Evolutionary conservation across 345 rosid genomes (phyloP).

Genomic region (Rhodamnia rubescens): DNA sequence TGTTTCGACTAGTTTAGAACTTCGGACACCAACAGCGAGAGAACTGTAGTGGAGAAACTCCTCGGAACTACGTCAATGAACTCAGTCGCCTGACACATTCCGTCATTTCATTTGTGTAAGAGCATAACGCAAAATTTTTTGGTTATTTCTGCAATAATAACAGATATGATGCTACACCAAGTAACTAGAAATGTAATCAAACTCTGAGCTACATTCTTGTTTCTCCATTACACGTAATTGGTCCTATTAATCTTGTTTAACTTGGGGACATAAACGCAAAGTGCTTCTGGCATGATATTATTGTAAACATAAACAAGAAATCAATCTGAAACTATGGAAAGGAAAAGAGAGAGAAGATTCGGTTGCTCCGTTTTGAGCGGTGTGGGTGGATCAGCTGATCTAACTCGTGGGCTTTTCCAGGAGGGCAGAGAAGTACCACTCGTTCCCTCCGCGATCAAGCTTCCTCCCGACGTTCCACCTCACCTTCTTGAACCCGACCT

Average conservation of each 20-base stretch:
- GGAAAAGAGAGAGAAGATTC: background rate
- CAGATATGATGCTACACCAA: background rate
- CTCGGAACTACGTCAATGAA: too few relatives aligned
- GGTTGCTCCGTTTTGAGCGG: background rate
- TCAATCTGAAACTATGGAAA: background rate
- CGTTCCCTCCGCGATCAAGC: conserved; percentile 20
- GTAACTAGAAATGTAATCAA: background rate
- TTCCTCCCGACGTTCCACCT: conserved; percentile 36
- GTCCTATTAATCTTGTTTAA: background rate
- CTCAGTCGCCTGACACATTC: background rate
- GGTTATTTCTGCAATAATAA: background rate
- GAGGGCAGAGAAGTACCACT: conserved; percentile 40
- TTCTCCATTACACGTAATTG: background rate
- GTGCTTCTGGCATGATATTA: background rate
- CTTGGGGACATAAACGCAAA: background rate
- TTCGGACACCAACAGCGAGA: background rate
- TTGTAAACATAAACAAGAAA: background rate
- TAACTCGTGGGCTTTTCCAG: conserved; percentile 29
- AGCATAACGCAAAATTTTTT: background rate
- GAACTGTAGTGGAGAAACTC: background rate
- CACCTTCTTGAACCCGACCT: conserved; percentile 30
- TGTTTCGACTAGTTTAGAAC: background rate
- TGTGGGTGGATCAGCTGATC: background rate
- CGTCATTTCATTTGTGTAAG: background rate
- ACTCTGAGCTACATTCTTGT: background rate